Evolutionary conservation across 441 rosid genomes (phyloP).

Genomic region (Sinapis alba): DNA sequence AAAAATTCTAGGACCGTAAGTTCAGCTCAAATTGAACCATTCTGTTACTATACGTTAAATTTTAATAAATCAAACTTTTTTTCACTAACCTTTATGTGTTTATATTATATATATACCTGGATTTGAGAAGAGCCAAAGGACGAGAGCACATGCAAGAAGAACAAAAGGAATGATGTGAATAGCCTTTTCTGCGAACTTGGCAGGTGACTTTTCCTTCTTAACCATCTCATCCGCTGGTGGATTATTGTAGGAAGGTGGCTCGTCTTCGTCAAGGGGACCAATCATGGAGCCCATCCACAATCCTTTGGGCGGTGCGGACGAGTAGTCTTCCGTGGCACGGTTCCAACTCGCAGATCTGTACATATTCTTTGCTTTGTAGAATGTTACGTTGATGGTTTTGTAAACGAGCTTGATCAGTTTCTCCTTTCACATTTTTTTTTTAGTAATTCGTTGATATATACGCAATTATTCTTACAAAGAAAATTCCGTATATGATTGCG

Average conservation of each 20-base stretch:
- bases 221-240: not conserved
- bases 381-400: not conserved
- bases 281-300: slow-evolving; percentile 2
- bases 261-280: not conserved
- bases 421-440: not conserved
- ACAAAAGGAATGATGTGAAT: slow-evolving; percentile 4
- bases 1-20: not conserved
- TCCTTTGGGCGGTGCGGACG: slow-evolving; percentile 3
- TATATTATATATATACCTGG: not conserved
- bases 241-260: not conserved
- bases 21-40: not conserved
- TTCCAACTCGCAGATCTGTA: not conserved
- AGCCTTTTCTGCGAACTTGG: not conserved
- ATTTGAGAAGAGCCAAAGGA: not conserved
- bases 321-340: slow-evolving; percentile 1
- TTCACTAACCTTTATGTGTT: not conserved
- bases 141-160: not conserved
- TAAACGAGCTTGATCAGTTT: not conserved
- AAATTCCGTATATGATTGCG: not conserved
- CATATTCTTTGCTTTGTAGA: not conserved
- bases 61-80: too few species aligned
- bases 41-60: not conserved
- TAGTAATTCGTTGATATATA: not conserved
- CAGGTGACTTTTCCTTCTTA: not conserved
- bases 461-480: not conserved